Conservation (phyloP, 2,329 filamentous ascomycete genomes). For the Penicillium brasilianum region DNA sequence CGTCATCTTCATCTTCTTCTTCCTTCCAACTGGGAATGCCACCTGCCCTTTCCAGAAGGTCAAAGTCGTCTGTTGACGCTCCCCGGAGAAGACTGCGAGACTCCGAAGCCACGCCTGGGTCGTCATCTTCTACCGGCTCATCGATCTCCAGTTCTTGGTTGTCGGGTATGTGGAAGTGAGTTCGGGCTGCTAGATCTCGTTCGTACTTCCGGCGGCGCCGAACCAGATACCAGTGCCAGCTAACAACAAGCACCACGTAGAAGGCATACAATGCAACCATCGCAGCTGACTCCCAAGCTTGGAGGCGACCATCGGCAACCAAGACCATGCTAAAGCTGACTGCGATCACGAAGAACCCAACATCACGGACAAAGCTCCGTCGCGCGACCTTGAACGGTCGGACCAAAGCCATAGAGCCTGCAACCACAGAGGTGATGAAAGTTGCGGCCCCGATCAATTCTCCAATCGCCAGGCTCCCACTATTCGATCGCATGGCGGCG, state of each 20-base stretch:
- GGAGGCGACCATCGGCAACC: conserved; percentile 79
- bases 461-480: conserved; percentile 93
- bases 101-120: conserved; percentile 52
- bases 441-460: conserved; percentile 93
- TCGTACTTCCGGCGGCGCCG: conserved; percentile 65
- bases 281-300: conserved; percentile 83
- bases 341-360: conserved; percentile 88
- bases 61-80: conserved; percentile 66
- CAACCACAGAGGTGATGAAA: conserved; percentile 96
- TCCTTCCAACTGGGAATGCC: conserved; percentile 52
- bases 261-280: conserved; percentile 94
- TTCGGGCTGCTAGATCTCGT: conserved; percentile 72
- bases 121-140: conserved; percentile 62
- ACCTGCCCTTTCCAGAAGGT: conserved; percentile 61
- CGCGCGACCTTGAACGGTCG: conserved; percentile 89
- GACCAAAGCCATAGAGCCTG: conserved; percentile 96
- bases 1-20: conserved; percentile 59
- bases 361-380: conserved; percentile 88
- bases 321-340: conserved; percentile 87
- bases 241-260: conserved; percentile 86
- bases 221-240: conserved; percentile 86
- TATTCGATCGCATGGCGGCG: conserved; percentile 95
- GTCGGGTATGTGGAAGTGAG: conserved; percentile 70
- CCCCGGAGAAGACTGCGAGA: conserved; percentile 52
- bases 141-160: conserved; percentile 64